These are phyloP conservation scores for Melanogaster broomeanus DNA, from an alignment of 768 basidiomycete genomes.

Conservation along the genomic window DNA sequence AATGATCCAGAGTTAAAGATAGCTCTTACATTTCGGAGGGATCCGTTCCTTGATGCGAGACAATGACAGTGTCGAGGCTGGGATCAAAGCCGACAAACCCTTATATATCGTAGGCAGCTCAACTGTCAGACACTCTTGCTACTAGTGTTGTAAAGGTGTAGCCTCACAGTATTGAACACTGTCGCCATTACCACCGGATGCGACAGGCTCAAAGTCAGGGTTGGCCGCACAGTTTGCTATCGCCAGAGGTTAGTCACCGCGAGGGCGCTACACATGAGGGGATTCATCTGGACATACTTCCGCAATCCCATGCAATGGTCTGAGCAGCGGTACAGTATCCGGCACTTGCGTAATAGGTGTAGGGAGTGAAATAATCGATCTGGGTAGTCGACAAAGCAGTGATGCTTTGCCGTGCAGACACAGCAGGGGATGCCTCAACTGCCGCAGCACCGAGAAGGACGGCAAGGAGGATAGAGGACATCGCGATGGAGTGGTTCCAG, in stretches of 20 bases:
- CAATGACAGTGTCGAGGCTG: constrained; percentile 31
- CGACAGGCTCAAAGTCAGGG: constrained; percentile 42
- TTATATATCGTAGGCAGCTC: constrained; percentile 14
- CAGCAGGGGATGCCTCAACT: no score
- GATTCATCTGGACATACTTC: constrained; percentile 33
- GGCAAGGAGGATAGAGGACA: constrained; percentile 18
- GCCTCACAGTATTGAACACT: constrained; percentile 42
- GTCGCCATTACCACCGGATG: constrained; percentile 46
- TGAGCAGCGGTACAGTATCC: constrained; percentile 44
- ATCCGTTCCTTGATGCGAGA: constrained; percentile 35
- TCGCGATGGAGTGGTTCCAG: constrained; percentile 4
- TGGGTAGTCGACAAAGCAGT: constrained; percentile 37
- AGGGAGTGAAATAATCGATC: constrained; percentile 44
- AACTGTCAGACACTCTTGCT: neutral
- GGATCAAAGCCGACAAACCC: constrained; percentile 55
- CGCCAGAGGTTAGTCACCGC: neutral
- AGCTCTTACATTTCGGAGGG: constrained; percentile 22
- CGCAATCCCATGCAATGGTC: constrained; percentile 50
- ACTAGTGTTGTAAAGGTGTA: constrained; percentile 32
- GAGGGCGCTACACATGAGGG: no score
- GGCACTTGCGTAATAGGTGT: constrained; percentile 47
- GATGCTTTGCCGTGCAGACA: constrained; percentile 28
- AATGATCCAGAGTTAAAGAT: neutral
- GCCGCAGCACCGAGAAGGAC: constrained; percentile 12
- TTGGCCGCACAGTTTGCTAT: constrained; percentile 45